Base-by-base conservation (phyloP, 164 flowering plant species). In the Protea cynaroides region DNA sequence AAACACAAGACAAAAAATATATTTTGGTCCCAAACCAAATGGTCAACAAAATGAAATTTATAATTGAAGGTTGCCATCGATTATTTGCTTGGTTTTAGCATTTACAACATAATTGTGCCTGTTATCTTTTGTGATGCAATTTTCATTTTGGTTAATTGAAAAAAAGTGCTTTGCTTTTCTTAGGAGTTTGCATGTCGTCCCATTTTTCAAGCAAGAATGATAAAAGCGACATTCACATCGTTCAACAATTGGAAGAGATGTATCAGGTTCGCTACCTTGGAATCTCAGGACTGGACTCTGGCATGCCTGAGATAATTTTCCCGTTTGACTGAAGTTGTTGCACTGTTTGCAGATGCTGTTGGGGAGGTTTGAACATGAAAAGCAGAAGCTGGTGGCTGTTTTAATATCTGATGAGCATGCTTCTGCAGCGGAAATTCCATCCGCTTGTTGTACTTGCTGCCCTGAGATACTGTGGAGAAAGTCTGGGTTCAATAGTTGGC, bases 181-280 rank as follows among this genome's bases (percentile, higher is more conserved):
- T 70, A 91, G 97, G 94, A 67, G 69, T 86, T 61, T 80, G 89
- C 71, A 70, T 89, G 88, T 73, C 89, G 55, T 72, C 85, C 22
- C 66, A 64, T 71, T 59, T 91, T 46, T 63, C 71, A 8, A 69
- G 68, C 1, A 74, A 75, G 65, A 66, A 38, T 63, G 80, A 74
- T 61, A 78, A 81, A 62, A 82, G 77, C 40, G 76, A 64, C 37
- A 50, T 10, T 47, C 52, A 50, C 17, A 65, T 79, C 61, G 73
- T 65, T 63, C 71, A 73, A 67, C 76, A 78, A 73, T 65, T 86
- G 75, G 82, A 85, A 55, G 91, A 88, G 56, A 81, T 95, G 75
- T 60, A 73, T 74, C 77, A 79, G 97, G 96, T 92, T 61, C 57
- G 61, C 44, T 8, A 49, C 3, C 37, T 37, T 56, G 25, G 0